Percentiles rank a stretch among this genome's conserved stretches.
Evolutionary conservation across 495 filamentous ascomycete genomes (phyloP).

Genomic region (Talaromyces thailandensis): DNA sequence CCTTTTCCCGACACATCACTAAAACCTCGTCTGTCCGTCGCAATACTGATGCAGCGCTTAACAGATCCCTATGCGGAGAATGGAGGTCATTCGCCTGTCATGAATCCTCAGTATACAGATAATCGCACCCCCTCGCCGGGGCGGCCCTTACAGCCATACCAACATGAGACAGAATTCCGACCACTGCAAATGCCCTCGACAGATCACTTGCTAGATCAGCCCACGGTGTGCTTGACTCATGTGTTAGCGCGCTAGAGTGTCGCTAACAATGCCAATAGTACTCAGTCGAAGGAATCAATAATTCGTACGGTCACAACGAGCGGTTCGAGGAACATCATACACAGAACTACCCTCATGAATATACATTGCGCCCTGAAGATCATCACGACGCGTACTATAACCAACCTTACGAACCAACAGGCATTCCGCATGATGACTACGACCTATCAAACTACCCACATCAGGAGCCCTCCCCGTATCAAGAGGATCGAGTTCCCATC

Average conservation of each 20-base stretch:
- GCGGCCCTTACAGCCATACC: constrained; percentile 50
- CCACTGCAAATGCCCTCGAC: constrained; percentile 62
- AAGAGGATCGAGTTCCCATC: constrained; percentile 56
- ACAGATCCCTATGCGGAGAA: constrained; percentile 48
- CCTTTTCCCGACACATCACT: constrained; percentile 12
- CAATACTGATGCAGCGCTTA: constrained; percentile 6
- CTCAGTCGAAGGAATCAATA: constrained; percentile 69
- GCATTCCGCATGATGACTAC: constrained; percentile 46
- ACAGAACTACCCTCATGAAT: constrained; percentile 49
- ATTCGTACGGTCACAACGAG: constrained; percentile 62
- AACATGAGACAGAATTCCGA: constrained; percentile 50
- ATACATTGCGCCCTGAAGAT: constrained; percentile 67
- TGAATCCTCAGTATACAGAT: constrained; percentile 46
- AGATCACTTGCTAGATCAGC: constrained; percentile 63
- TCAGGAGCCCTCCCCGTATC: constrained; percentile 36
- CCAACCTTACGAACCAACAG: constrained; percentile 63
- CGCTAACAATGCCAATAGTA: constrained; percentile 37
- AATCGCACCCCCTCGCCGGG: constrained; percentile 45
- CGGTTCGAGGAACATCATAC: constrained; percentile 46
- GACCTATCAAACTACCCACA: constrained; percentile 43
- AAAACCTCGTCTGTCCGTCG: neutral
- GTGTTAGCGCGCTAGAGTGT: constrained; percentile 1
- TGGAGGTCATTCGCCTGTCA: constrained; percentile 45
- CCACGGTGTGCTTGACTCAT: constrained; percentile 46
- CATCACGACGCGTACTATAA: constrained; percentile 85